Conservation (phyloP, 1,284 basidiomycete species). For the Ceratobasidium sp. region DNA sequence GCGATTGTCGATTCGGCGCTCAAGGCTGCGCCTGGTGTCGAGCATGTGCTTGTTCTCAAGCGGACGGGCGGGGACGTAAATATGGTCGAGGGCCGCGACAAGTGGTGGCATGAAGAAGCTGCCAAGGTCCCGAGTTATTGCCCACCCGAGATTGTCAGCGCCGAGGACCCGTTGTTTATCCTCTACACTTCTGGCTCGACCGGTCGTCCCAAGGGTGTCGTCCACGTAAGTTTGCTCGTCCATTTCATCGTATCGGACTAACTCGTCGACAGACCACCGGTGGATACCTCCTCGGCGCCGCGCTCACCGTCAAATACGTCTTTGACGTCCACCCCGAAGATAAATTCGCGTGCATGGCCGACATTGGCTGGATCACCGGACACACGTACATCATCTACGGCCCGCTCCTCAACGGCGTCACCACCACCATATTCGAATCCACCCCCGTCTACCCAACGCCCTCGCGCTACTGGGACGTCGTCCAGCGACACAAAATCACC, state of each 20-base stretch:
- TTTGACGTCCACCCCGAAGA: constrained; percentile 96
- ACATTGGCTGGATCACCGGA: constrained; percentile 99
- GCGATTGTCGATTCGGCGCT: constrained; percentile 94
- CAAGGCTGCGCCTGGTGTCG: constrained; percentile 85
- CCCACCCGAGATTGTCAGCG: constrained; percentile 86
- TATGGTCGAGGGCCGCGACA: constrained; percentile 89
- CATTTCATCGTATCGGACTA: background rate
- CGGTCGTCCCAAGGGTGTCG: constrained; percentile 97
- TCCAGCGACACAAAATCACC: constrained; percentile 93
- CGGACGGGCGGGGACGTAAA: constrained; percentile 88
- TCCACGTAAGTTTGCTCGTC: constrained; percentile 69
- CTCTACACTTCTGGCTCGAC: constrained; percentile 98
- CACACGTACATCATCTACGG: constrained; percentile 99
- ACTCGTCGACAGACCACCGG: constrained; percentile 49
- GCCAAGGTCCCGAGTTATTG: constrained; percentile 90
- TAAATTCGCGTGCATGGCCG: constrained; percentile 98
- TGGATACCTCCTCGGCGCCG: constrained; percentile 86
- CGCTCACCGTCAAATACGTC: constrained; percentile 94
- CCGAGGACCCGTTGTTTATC: constrained; percentile 97
- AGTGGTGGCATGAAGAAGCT: constrained; percentile 97
- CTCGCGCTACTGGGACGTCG: constrained; percentile 96
- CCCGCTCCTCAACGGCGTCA: constrained; percentile 67
- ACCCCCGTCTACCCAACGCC: constrained; percentile 98
- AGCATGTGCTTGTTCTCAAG: constrained; percentile 92
- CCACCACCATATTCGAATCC: constrained; percentile 84